Evolutionary conservation across 805 yeast genomes (phyloP), one percentile per base, ranked within the genome.

Genomic region (Candida chauliodis): DNA sequence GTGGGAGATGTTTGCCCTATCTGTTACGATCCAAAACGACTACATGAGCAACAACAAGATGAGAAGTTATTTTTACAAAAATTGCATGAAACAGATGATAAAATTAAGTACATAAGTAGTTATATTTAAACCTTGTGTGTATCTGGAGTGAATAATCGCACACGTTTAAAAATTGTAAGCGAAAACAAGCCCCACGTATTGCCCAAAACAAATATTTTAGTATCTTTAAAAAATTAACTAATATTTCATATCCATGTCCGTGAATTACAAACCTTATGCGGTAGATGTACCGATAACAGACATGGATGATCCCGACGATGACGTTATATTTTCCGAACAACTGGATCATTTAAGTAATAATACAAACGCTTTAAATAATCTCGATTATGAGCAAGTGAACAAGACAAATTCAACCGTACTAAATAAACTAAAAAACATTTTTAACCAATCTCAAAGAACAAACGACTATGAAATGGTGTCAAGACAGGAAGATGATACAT

Each of bases 241-340:
- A n/a, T n/a, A n/a, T n/a, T n/a, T n/a, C n/a, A n/a, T n/a, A n/a
- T n/a, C n/a, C n/a, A 56, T 55, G 60, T 50, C 56, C 13, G 46
- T 38, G 10, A 47, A 52, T 29, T 51, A 45, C 39, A 40, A 45
- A 15, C 53, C 53, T 1, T 75, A 72, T 45, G 57, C 52, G 1
- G 73, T 69, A 5, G 85, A 79, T 44, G 52, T 75, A 3, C 84
- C 84, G 0, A 63, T 79, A 4, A 73, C 79, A 0, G 70, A 79
- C 48, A 56, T 79, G 38, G 83, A 79, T 47, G 71, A 63, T 17
- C 49, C 50, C 3, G 71, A 57, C 11, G 73, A 66, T 38, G 68
- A 63, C 38, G 41, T 56, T 14, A 30, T 61, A 3, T 53, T 55
- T 41, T 42, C 43, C 5, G 54, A 59, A 17, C 52, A 42, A 14